phyloP scores from a whole-genome alignment of 2,329 filamentous ascomycete genomes.

The Fusarium xyrophilum region DNA sequence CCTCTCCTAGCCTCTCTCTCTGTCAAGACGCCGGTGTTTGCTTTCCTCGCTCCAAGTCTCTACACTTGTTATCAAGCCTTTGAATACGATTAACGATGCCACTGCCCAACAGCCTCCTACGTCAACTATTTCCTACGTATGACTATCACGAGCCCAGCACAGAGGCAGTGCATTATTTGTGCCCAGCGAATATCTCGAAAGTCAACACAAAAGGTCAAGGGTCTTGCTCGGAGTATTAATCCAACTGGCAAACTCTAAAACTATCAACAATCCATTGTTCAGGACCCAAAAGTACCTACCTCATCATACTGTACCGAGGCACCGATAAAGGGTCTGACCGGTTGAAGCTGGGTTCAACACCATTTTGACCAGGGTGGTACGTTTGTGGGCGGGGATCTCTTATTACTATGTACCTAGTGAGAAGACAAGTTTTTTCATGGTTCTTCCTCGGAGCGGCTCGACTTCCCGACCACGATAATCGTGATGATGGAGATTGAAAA shows the following conservation, averaged over 20 bases:
- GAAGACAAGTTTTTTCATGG: constrained; percentile 10
- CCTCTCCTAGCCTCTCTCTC: constrained; percentile 1
- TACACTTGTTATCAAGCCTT: constrained; percentile 16
- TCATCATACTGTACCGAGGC: constrained; percentile 7
- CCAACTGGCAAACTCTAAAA: constrained; percentile 8
- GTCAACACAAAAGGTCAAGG: constrained; percentile 5
- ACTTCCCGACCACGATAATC: constrained; percentile 1
- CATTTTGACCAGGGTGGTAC: constrained; percentile 20
- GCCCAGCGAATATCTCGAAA: neutral
- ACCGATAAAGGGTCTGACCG: constrained; percentile 3
- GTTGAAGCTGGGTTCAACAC: constrained; percentile 9
- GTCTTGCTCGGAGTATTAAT: constrained; percentile 13
- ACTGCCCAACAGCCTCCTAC: constrained; percentile 26
- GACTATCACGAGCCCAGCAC: constrained; percentile 2
- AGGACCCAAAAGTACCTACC: neutral
- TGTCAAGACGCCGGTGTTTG: constrained; percentile 17
- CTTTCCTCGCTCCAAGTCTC: constrained; percentile 11
- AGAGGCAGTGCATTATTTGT: constrained; percentile 13
- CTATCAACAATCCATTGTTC: neutral
- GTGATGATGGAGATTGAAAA: neutral
- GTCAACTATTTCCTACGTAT: constrained; percentile 26
- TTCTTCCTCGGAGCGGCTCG: constrained; percentile 8
- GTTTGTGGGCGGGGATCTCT: constrained; percentile 3
- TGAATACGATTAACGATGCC: constrained; percentile 13
- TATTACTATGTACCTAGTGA: neutral